A percentile compares a stretch with the other conserved stretches of the same genome.
Evolutionary conservation across 805 yeast species (phyloP).

Genomic region (Saccharomycopsis javanensis): DNA sequence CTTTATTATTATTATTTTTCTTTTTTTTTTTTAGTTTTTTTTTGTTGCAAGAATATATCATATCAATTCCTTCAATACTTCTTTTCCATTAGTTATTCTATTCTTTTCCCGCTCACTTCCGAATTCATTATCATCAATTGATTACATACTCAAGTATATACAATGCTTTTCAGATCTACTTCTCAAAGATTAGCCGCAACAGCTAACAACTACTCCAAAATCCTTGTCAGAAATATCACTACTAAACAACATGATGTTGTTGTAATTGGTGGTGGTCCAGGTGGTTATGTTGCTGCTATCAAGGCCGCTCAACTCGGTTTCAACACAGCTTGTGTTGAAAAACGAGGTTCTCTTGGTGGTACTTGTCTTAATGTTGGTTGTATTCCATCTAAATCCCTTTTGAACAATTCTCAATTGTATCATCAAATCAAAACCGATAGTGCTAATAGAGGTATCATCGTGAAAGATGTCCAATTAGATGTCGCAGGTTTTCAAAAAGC

Average conservation of each 20-base stretch:
- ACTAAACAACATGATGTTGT: slow-evolving; percentile 75
- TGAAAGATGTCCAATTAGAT: slow-evolving; percentile 66
- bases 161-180: slow-evolving; percentile 8
- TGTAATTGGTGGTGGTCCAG: slow-evolving; percentile 98
- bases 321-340: slow-evolving; percentile 94
- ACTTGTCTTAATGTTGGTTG: slow-evolving; percentile 98
- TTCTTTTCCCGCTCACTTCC: not conserved
- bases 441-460: slow-evolving; percentile 81
- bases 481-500: slow-evolving; percentile 77
- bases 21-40: no score
- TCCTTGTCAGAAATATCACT: slow-evolving; percentile 20
- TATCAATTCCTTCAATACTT: not conserved
- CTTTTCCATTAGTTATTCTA: not conserved
- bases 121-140: not conserved
- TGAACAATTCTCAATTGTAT: slow-evolving; percentile 89
- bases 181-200: not conserved
- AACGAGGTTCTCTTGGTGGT: slow-evolving; percentile 95
- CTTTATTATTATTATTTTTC: no score
- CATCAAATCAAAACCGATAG: slow-evolving; percentile 86
- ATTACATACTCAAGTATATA: not conserved
- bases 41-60: not conserved
- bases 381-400: slow-evolving; percentile 92
- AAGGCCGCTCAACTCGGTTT: slow-evolving; percentile 95
- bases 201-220: slow-evolving; percentile 15
- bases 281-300: slow-evolving; percentile 98